Evolutionary conservation across 352 stramenopile genomes (phyloP).

Genomic region (Thraustochytrium sp.): DNA sequence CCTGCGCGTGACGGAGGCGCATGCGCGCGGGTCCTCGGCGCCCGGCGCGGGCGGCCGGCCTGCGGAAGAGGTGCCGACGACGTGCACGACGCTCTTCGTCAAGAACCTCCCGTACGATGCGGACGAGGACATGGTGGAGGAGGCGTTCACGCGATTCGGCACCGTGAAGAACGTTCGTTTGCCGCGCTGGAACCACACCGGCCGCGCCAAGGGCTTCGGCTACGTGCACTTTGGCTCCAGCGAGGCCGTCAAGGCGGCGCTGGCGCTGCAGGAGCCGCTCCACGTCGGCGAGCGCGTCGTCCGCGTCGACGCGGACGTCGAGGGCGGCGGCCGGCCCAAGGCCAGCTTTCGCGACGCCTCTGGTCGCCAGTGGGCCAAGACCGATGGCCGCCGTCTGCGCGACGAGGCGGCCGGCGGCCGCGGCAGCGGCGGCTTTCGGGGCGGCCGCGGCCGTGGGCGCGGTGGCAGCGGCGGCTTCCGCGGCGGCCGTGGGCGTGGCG

Average conservation of each 20-base stretch:
- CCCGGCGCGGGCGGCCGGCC: conserved; percentile 23
- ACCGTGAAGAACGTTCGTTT: conserved; percentile 84
- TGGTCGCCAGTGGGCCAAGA: conserved; percentile 37
- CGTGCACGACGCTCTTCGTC: conserved; percentile 85
- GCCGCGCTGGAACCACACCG: conserved; percentile 82
- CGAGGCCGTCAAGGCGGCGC: conserved; percentile 70
- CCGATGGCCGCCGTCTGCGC: not conserved
- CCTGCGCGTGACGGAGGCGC: conserved; percentile 64
- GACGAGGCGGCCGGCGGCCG: too few relatives aligned
- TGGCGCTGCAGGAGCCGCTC: conserved; percentile 50
- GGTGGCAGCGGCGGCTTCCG: too few relatives aligned
- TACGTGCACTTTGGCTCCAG: conserved; percentile 92
- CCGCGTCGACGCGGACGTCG: conserved; percentile 25
- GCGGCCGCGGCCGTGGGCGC: too few relatives aligned
- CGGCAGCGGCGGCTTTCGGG: too few relatives aligned
- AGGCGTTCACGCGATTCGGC: conserved; percentile 73
- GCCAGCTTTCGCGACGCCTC: conserved; percentile 16
- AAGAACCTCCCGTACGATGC: conserved; percentile 88
- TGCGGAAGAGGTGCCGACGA: conserved; percentile 55
- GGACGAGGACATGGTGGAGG: conserved; percentile 69
- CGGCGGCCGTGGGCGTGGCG: too few relatives aligned
- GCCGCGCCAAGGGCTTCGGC: conserved; percentile 90
- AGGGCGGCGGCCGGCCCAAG: conserved; percentile 18
- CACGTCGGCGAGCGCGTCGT: conserved; percentile 1
- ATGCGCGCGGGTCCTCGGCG: conserved; percentile 49